A percentile compares a stretch with the other conserved stretches of the same genome.
These are phyloP conservation scores for Arthrobotrys entomopaga DNA, from an alignment of 2,329 filamentous ascomycete species.

Conservation along the genomic window DNA sequence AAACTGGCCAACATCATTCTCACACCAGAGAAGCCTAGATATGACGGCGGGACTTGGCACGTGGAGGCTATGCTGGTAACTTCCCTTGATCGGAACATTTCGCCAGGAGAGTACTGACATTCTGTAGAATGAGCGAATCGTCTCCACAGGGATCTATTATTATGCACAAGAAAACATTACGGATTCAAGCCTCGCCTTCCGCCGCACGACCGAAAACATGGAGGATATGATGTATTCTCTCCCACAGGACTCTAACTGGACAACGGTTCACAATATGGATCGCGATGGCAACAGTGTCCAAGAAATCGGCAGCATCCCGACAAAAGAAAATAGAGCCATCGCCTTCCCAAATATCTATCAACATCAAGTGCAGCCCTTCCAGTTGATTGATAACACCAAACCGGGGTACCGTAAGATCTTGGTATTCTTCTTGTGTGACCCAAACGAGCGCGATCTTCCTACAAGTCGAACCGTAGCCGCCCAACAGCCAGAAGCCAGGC, in stretches of 20 bases:
- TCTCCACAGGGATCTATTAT: constrained; percentile 72
- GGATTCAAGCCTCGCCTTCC: constrained; percentile 67
- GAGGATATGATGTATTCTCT: constrained; percentile 15
- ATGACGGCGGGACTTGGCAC: constrained; percentile 69
- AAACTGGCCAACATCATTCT: constrained; percentile 72
- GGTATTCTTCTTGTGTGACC: constrained; percentile 52
- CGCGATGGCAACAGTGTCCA: constrained; percentile 30
- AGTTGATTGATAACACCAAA: constrained; percentile 47
- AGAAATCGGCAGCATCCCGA: constrained; percentile 42
- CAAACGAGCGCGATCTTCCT: constrained; percentile 57
- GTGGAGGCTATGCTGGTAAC: constrained; percentile 65
- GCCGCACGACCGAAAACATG: constrained; percentile 60
- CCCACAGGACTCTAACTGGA: constrained; percentile 41
- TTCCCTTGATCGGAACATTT: neutral
- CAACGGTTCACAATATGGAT: constrained; percentile 32
- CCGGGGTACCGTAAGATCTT: constrained; percentile 49
- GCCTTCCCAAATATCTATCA: constrained; percentile 51
- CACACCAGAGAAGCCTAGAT: constrained; percentile 67
- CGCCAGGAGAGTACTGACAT: neutral
- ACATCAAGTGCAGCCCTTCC: constrained; percentile 49
- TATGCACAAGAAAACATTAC: constrained; percentile 72
- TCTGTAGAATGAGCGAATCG: constrained; percentile 71
- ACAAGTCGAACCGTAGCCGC: constrained; percentile 40
- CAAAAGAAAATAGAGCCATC: constrained; percentile 37
- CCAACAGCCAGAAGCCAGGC: constrained; percentile 42